phyloP scores from a whole-genome alignment of 1,139 yeast genomes.

The Candida sp. region DNA sequence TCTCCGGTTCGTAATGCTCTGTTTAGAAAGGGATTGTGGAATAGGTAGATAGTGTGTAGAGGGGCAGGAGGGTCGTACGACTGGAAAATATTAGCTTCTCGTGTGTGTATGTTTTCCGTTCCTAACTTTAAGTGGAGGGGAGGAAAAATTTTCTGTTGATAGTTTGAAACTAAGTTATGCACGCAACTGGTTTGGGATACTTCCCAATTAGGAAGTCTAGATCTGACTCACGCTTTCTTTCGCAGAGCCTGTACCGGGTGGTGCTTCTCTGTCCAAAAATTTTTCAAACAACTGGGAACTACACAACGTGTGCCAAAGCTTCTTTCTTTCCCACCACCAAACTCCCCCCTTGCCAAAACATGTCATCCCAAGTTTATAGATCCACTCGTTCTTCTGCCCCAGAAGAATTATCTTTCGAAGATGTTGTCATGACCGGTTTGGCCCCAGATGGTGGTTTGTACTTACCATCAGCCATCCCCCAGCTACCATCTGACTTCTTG shows the following conservation, averaged over 20 bases:
- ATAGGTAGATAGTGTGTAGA: background rate
- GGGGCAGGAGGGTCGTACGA: too few relatives aligned
- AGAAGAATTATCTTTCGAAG: slow-evolving; percentile 78
- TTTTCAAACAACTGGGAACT: background rate
- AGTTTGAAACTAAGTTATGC: background rate
- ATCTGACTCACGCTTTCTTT: slow-evolving; percentile 10
- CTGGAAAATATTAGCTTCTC: background rate
- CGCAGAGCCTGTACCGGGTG: background rate
- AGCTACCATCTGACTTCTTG: slow-evolving; percentile 62
- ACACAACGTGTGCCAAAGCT: too few relatives aligned
- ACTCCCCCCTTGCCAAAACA: background rate
- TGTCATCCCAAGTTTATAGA: slow-evolving; percentile 65
- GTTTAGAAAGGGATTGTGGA: background rate
- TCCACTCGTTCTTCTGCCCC: slow-evolving; percentile 77
- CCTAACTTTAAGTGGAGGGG: background rate
- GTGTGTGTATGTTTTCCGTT: background rate
- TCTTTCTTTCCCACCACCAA: too few relatives aligned
- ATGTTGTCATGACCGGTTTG: slow-evolving; percentile 90
- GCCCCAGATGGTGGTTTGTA: slow-evolving; percentile 98
- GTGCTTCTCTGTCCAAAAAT: background rate
- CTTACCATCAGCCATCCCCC: slow-evolving; percentile 84
- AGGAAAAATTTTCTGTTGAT: background rate
- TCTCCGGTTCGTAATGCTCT: background rate
- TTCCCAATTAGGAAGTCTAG: slow-evolving; percentile 8
- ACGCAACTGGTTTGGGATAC: background rate